Base-by-base conservation (phyloP, 352 stramenopile species). In the Phytopythium mirpurense region DNA sequence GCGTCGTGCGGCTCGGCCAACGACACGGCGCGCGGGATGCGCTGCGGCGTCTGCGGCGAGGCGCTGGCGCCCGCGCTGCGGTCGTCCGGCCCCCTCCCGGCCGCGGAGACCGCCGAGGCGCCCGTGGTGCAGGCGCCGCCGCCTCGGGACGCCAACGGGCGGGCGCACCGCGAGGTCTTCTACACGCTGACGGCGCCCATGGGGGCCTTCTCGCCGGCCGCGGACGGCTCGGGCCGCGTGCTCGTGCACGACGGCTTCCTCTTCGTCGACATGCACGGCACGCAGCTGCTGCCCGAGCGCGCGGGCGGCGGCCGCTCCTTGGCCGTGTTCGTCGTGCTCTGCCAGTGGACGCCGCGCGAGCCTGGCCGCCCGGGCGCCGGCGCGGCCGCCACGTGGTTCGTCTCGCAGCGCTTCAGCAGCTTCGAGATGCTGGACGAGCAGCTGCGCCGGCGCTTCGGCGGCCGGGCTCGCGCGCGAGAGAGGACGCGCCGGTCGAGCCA, bases 341-440 rank as follows among this genome's bases (percentile, higher is more conserved):
- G 67, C 35, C 60, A 50, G 29, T 76, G 64, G 67, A 40, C 68
- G 48, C 60, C 61, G 32, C 50, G 36, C 24, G 5, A 14, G 7
- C 16, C 36, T 0, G 37, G 14, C 16, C 32, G n/a, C 21, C 32
- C 5, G n/a, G 10, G 3, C 9, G 43, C 35, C 44, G 43, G 5
- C 16, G 35, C 38, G 26, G 47, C 15, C 42, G 54, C 64, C 21
- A 73, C 55, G 15, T 76, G 67, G 67, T 73, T 67, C 38, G 67
- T 76, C 21, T 76, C 67, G 21, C 67, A 76, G 59, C 67, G 67
- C 47, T 76, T 76, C 52, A 70, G 64, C 42, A 63, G 72, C n/a
- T 76, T 76, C 43, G 67, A 76, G 52, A 54, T 42, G 35, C 53
- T 76, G 55, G 64, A 76, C 47, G 67, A 70, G 37, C 50, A 43